Conservation (phyloP, 306 rosid genomes). For the Cucurbita argyrosperma region DNA sequence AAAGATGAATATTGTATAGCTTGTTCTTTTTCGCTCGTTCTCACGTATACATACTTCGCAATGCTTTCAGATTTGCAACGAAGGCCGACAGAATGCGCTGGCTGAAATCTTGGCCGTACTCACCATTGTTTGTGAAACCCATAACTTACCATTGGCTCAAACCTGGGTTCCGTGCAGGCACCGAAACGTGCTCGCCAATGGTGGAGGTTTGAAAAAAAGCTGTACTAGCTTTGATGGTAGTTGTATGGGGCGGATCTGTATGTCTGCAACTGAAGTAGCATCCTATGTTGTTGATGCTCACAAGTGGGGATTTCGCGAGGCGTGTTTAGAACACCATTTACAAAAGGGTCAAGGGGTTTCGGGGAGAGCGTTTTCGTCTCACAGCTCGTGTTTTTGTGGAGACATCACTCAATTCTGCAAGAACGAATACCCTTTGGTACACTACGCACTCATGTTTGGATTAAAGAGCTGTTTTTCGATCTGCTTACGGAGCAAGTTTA, state of each 20-base stretch:
- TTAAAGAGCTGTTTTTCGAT: slow-evolving; percentile 57
- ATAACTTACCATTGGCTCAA: slow-evolving; percentile 78
- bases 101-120: slow-evolving; percentile 73
- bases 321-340: slow-evolving; percentile 82
- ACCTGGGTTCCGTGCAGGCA: slow-evolving; percentile 96
- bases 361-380: slow-evolving; percentile 65
- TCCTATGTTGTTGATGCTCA: slow-evolving; percentile 60
- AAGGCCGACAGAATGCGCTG: slow-evolving; percentile 64
- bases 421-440: slow-evolving; percentile 69
- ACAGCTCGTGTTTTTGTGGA: slow-evolving; percentile 46
- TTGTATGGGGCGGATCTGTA: slow-evolving; percentile 76
- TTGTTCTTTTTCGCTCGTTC: slow-evolving; percentile 30
- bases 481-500: slow-evolving; percentile 55
- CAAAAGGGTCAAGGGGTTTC: slow-evolving; percentile 89
- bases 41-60: slow-evolving; percentile 70
- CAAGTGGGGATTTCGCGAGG: slow-evolving; percentile 77
- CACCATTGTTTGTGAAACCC: slow-evolving; percentile 69
- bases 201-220: slow-evolving; percentile 65
- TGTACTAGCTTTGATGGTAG: slow-evolving; percentile 70
- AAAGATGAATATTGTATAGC: slow-evolving; percentile 15
- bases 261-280: slow-evolving; percentile 76
- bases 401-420: slow-evolving; percentile 69
- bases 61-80: slow-evolving; percentile 78
- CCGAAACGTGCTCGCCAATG: slow-evolving; percentile 60
- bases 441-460: slow-evolving; percentile 72